Evolutionary conservation across 768 basidiomycete genomes (phyloP).

Genomic region (Boletales sp.): DNA sequence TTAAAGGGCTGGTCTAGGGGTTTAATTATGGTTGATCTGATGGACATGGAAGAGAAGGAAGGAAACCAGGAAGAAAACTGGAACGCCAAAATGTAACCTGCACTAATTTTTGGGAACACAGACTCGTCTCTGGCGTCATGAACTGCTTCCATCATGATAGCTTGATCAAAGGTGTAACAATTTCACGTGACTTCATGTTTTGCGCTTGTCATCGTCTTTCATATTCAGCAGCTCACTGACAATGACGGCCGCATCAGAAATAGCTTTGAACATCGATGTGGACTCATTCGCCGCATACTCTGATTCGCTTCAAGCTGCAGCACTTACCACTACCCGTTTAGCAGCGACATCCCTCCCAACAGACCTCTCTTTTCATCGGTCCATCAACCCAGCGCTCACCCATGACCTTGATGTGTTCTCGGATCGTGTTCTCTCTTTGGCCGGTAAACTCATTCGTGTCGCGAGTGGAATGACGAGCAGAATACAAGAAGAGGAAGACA

Average conservation of each 20-base stretch:
- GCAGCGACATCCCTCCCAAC: constrained; percentile 57
- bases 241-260: constrained; percentile 12
- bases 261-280: constrained; percentile 11
- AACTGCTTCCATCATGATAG: background rate
- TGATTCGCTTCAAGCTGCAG: constrained; percentile 52
- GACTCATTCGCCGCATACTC: constrained; percentile 53
- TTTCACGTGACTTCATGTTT: constrained; percentile 8
- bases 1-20: constrained; percentile 63
- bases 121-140: background rate
- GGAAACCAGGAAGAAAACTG: constrained; percentile 89
- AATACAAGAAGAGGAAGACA: constrained; percentile 71
- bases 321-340: constrained; percentile 59
- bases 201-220: background rate
- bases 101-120: constrained; percentile 50
- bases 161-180: background rate
- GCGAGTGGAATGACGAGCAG: constrained; percentile 36
- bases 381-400: constrained; percentile 71
- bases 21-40: constrained; percentile 72
- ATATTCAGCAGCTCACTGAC: background rate
- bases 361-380: constrained; percentile 88
- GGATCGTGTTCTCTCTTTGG: constrained; percentile 57
- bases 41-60: constrained; percentile 54
- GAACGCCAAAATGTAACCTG: constrained; percentile 59
- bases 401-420: constrained; percentile 69
- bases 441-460: constrained; percentile 59